Base-by-base conservation (phyloP, 257 asterid genomes). In the Ehretia macrophylla region DNA sequence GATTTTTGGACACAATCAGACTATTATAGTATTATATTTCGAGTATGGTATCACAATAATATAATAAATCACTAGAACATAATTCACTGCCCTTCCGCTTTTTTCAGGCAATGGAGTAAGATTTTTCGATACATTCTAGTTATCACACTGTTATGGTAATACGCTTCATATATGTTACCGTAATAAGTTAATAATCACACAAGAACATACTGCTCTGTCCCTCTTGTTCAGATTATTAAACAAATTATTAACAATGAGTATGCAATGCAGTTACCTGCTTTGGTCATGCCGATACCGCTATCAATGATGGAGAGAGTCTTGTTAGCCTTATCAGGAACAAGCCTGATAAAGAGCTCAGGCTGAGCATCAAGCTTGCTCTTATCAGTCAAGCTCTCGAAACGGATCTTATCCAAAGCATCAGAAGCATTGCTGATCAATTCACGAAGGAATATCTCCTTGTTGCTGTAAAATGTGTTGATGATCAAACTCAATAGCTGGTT, bases 281-380 rank as follows among this genome's bases (percentile, higher is more conserved):
- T 87, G 14, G 95, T 84, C 95, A 87, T 87, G 68, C 95, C 95
- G 21, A 87, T 39, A 14, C 96, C 94, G 47, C 96, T 87, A 14
- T 87, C 94, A 19, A 85, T 81, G 32, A 87, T 81, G 17, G 91
- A 72, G 17, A 87, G 80, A 10, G 94, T 87, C 73, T 83, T 87
- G 68, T 79, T 87, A 20, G 62, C 85, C 79, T 85, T 85, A 32
- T 87, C 96, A 1, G 94, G 89, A 1, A 85, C 89, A 17, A 87
- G 23, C 5, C 94, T 82, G 32, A 85, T 87, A 18, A 87, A 87
- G 61, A 87, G 64, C 72, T 87, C 94, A 17, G 96, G 94, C 69
- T 87, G 96, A 1, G 83, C 85, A 60, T 87, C 91, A 13, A 87
- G 90, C 72, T 78, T 87, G 77, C 82, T 84, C 81, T 84, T 87